Base-by-base conservation (phyloP, 1,284 basidiomycete genomes). In the Heliocybe sulcata region DNA sequence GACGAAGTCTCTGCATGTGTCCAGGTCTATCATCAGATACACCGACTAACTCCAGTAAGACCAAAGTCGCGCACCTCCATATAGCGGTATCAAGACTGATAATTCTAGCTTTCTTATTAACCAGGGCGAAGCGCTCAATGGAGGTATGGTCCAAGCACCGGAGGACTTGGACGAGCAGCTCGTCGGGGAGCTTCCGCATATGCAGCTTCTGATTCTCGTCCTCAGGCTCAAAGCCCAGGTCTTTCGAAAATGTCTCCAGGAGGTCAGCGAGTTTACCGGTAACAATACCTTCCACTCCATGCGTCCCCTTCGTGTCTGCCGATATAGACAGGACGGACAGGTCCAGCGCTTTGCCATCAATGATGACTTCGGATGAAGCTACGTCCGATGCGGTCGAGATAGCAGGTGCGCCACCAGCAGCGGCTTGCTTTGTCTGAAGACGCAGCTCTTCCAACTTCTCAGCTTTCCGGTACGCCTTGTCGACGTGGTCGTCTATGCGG, bases 91-190 rank as follows among this genome's bases (percentile, higher is more conserved):
- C 84, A 48, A 90, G 70, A 10, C 81, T 84, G 22, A 94, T 61
- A 3, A 88, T 64, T 35, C 91, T 79, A 1, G 90, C 85, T 63
- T 86, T 90, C 58, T 86, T 82, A 64, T 80, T 83, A 2, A 89
- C 81, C 14, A 67, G 59, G 0, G 81, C 92, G 62, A 95, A 93
- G 6, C 87, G 77, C 67, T 93, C 92, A 25, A 95, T 71, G n/a
- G 81, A 69, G 0, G 77, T 75, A 1, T 81, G 73, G 63, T 92
- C 87, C 48, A 87, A 70, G 50, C 70, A 71, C 33, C 77, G 72
- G n/a, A 94, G 68, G 55, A 94, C 77, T 38, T 77, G 68, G 35
- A 92, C 71, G 31, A 95, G 63, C 2, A 95, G 64, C 65, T 96
- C 92, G 50, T 88, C 81, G 0, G 92, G 92, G 3, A 95, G 68